phyloP scores from a whole-genome alignment of 225 moss, liverwort and hornwort genomes.

The Antitrichia curtipendula region DNA sequence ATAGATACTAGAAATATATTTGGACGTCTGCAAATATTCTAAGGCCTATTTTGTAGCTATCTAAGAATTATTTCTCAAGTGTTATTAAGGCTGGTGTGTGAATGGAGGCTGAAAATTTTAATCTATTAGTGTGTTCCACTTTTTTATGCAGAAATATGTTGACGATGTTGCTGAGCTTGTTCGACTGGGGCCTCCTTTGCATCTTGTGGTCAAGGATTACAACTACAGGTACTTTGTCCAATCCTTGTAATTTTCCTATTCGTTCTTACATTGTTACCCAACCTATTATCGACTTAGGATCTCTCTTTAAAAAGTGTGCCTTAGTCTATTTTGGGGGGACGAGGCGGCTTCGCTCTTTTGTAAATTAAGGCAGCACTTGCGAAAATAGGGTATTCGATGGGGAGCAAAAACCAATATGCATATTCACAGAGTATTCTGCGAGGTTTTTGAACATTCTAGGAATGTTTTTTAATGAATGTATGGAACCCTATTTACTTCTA shows the following conservation, averaged over 20 bases:
- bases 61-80: neutral
- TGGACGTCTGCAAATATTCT: neutral
- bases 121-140: neutral
- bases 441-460: neutral
- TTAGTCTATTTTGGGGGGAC: neutral
- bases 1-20: neutral
- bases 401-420: neutral
- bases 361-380: neutral
- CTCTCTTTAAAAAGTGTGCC: neutral
- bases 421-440: neutral
- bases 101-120: neutral
- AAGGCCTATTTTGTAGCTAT: neutral
- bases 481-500: neutral
- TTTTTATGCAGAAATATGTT: conserved; percentile 18
- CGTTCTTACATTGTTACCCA: neutral
- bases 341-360: neutral
- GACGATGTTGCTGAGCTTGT: conserved; percentile 22
- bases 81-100: neutral
- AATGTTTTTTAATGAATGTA: neutral
- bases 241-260: neutral
- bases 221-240: conserved; percentile 30
- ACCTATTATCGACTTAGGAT: neutral
- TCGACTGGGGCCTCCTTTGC: conserved; percentile 40
- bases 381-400: neutral
- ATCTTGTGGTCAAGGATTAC: conserved; percentile 41